phyloP scores from a whole-genome alignment of 148 eudicot genomes.

The Camellia lanceoleosa region DNA sequence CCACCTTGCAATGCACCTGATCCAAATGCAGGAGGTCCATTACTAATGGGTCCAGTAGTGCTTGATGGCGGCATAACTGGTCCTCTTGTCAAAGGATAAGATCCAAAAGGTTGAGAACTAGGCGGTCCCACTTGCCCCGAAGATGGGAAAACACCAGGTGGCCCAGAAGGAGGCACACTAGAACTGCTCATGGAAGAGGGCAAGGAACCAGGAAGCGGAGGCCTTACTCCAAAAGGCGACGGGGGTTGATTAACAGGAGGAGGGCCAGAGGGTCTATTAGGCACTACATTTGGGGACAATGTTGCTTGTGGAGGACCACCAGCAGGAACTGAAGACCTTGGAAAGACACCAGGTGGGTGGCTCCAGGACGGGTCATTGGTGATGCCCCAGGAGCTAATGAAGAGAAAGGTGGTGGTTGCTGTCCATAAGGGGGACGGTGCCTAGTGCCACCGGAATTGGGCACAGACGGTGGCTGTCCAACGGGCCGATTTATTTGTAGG shows the following conservation, averaged over 20 bases:
- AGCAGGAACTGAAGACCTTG: conserved; percentile 49
- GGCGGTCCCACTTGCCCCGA: conserved; percentile 32
- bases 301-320: conserved; percentile 47
- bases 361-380: conserved; percentile 54
- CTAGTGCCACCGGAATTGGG: conserved; percentile 37
- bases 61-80: conserved; percentile 35
- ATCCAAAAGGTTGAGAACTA: conserved; percentile 50
- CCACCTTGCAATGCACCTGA: conserved; percentile 50
- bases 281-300: conserved; percentile 40
- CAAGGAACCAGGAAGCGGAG: conserved; percentile 41
- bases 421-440: conserved; percentile 54
- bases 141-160: conserved; percentile 34
- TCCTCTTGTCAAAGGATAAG: conserved; percentile 41
- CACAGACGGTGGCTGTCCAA: conserved; percentile 31
- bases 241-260: conserved; percentile 46
- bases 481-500: conserved; percentile 60
- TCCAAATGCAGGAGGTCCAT: conserved; percentile 59
- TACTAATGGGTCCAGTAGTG: conserved; percentile 38
- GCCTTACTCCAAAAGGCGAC: conserved; percentile 55
- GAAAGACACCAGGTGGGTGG: conserved; percentile 77
- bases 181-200: conserved; percentile 31
- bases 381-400: conserved; percentile 41
- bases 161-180: conserved; percentile 12
- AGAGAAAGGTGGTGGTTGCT: conserved; percentile 54
- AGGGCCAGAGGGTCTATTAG: conserved; percentile 49